Percentiles rank a stretch among this genome's conserved stretches.
phyloP scores from a whole-genome alignment of 164 flowering plant species.

The Tetrastigma voinierianum region DNA sequence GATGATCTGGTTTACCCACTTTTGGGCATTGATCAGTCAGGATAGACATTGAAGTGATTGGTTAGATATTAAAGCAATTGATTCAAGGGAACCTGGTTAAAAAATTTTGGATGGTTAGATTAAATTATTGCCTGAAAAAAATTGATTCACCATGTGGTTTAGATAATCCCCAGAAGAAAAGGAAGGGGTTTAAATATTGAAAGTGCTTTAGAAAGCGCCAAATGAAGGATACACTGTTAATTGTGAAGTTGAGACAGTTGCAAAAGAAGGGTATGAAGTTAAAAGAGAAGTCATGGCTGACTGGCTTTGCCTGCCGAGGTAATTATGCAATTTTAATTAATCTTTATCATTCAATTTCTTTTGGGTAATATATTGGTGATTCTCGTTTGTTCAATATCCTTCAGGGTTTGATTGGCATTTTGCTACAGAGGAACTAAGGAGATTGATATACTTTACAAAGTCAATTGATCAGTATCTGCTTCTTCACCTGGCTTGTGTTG shows the following conservation, averaged over 20 bases:
- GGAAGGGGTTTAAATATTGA: slow-evolving; percentile 1
- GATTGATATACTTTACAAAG: neutral
- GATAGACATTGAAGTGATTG: neutral
- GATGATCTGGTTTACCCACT: slow-evolving; percentile 35
- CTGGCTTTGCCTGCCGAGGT: slow-evolving; percentile 7
- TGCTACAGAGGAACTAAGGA: neutral
- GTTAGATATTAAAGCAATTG: neutral
- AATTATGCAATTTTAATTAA: neutral
- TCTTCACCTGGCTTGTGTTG: slow-evolving; percentile 2
- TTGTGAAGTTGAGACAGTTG: slow-evolving; percentile 3
- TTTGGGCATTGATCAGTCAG: slow-evolving; percentile 11
- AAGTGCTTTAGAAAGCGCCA: neutral
- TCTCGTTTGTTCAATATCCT: slow-evolving; percentile 11
- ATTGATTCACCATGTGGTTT: neutral
- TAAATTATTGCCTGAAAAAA: slow-evolving; percentile 3
- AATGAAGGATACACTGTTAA: neutral
- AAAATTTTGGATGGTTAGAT: neutral
- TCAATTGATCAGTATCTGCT: neutral
- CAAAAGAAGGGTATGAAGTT: slow-evolving; percentile 1
- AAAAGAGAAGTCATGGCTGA: slow-evolving; percentile 4
- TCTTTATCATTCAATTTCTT: neutral
- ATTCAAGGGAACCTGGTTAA: neutral
- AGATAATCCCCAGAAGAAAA: neutral
- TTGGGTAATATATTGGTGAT: slow-evolving; percentile 2
- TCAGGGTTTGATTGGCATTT: neutral